A percentile compares a stretch with the other conserved stretches of the same genome.
These are phyloP conservation scores for Rhodotorula sphaerocarpa DNA, from an alignment of 768 basidiomycete genomes.

Conservation along the genomic window DNA sequence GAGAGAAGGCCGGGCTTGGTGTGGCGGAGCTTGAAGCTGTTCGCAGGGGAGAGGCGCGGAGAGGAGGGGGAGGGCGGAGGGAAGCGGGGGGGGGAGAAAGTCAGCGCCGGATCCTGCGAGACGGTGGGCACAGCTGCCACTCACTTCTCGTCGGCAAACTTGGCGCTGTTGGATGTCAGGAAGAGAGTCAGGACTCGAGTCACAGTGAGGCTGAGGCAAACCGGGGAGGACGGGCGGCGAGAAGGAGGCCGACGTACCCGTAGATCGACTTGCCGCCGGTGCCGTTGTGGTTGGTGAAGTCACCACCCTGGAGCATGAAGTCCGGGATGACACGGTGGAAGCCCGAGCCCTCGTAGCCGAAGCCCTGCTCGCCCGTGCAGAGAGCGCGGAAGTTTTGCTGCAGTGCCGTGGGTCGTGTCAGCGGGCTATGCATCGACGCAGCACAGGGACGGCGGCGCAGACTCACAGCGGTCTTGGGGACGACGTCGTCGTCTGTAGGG, in stretches of 20 bases:
- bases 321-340: conserved; percentile 44
- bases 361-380: conserved; percentile 64
- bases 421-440: conserved; percentile 1
- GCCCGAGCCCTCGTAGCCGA: conserved; percentile 53
- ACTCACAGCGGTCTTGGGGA: conserved; percentile 77
- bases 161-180: conserved; percentile 44
- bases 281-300: conserved; percentile 63
- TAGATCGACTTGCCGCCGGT: conserved; percentile 93
- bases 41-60: not conserved
- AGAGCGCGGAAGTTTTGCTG: conserved; percentile 75
- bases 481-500: conserved; percentile 55
- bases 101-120: too few species aligned
- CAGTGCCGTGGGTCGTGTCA: conserved; percentile 13
- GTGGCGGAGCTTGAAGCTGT: conserved; percentile 85
- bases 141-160: conserved; percentile 75
- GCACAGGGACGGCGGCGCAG: conserved; percentile 18
- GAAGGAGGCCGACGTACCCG: conserved; percentile 45
- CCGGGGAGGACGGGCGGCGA: too few species aligned
- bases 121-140: too few species aligned
- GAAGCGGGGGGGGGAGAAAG: too few species aligned
- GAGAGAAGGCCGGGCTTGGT: conserved; percentile 83
- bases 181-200: too few species aligned
- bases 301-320: conserved; percentile 66
- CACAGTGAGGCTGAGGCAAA: too few species aligned
- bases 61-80: too few species aligned